A percentile compares a stretch with the other conserved stretches of the same genome.
These are phyloP conservation scores for Brassica incana DNA, from an alignment of 345 rosid species.

Conservation along the genomic window DNA sequence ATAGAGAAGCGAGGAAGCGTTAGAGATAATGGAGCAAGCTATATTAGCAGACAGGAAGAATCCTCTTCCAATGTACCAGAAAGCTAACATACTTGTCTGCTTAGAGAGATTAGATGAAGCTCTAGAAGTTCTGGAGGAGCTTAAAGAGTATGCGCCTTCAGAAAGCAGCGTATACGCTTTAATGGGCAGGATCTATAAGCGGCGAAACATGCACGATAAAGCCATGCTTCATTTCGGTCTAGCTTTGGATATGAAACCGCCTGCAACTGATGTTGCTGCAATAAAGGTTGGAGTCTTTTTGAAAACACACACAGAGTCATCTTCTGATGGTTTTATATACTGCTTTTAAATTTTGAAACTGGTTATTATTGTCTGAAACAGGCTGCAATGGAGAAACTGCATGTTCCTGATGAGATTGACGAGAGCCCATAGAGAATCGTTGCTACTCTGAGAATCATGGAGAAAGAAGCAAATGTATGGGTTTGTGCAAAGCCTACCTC, in stretches of 20 bases:
- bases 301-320: slow-evolving; percentile 10
- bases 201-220: slow-evolving; percentile 70
- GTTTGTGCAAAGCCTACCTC: slow-evolving; percentile 21
- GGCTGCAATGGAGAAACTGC: slow-evolving; percentile 98
- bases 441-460: slow-evolving; percentile 19
- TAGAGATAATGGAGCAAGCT: slow-evolving; percentile 90
- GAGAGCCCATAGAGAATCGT: slow-evolving; percentile 45
- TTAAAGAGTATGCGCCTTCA: slow-evolving; percentile 86
- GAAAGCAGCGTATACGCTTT: slow-evolving; percentile 93
- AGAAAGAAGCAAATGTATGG: slow-evolving; percentile 9
- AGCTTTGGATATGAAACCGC: slow-evolving; percentile 96
- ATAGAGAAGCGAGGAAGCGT: slow-evolving; percentile 88
- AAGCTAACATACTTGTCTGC: slow-evolving; percentile 81
- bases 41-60: slow-evolving; percentile 86
- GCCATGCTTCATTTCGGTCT: slow-evolving; percentile 95
- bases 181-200: slow-evolving; percentile 90
- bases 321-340: not conserved
- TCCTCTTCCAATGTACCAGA: slow-evolving; percentile 98
- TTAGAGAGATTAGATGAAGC: slow-evolving; percentile 86
- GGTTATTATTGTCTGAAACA: slow-evolving; percentile 35
- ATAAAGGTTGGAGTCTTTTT: slow-evolving; percentile 65
- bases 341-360: not conserved
- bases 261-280: slow-evolving; percentile 85
- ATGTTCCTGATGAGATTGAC: slow-evolving; percentile 89
- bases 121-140: slow-evolving; percentile 84